Percentiles rank a stretch among this genome's conserved stretches.
Evolutionary conservation across 805 yeast species (phyloP).

Genomic region (Hanseniaspora opuntiae): DNA sequence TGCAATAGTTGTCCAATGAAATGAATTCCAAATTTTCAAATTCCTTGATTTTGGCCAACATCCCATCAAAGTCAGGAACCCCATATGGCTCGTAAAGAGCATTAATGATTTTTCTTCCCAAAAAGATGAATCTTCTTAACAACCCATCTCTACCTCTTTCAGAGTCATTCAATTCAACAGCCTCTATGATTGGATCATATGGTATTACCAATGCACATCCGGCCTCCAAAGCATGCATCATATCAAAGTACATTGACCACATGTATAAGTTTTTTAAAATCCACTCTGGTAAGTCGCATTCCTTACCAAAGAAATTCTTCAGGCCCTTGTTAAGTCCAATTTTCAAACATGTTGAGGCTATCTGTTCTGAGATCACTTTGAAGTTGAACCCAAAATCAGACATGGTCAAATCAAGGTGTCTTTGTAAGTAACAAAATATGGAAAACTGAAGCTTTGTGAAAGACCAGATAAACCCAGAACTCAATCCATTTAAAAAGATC

Average conservation of each 20-base stretch:
- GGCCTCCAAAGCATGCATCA: constrained; percentile 18
- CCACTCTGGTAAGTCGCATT: constrained; percentile 16
- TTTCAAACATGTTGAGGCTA: constrained; percentile 15
- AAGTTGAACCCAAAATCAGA: constrained; percentile 13
- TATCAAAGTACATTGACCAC: constrained; percentile 21
- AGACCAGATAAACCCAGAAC: constrained; percentile 9
- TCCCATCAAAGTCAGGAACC: constrained; percentile 11
- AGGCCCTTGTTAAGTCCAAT: constrained; percentile 18
- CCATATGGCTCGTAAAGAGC: constrained; percentile 11
- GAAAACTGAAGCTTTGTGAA: constrained; percentile 22
- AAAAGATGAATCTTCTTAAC: constrained; percentile 9
- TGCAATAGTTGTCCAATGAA: constrained; percentile 2
- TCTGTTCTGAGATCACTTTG: constrained; percentile 15
- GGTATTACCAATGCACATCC: constrained; percentile 18
- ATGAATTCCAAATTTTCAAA: constrained; percentile 4
- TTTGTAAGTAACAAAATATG: constrained; percentile 17
- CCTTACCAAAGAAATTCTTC: constrained; percentile 12
- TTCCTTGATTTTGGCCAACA: constrained; percentile 4
- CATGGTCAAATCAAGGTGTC: constrained; percentile 15
- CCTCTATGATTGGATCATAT: constrained; percentile 8
- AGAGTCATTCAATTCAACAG: neutral
- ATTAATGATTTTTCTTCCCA: constrained; percentile 10
- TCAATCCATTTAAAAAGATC: constrained; percentile 3
- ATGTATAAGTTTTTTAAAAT: constrained; percentile 21
- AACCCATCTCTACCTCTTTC: constrained; percentile 10